Evolutionary conservation across 169 alveolate species (phyloP), one percentile per base, ranked within the genome.

Genomic region (Plasmodium relictum): DNA sequence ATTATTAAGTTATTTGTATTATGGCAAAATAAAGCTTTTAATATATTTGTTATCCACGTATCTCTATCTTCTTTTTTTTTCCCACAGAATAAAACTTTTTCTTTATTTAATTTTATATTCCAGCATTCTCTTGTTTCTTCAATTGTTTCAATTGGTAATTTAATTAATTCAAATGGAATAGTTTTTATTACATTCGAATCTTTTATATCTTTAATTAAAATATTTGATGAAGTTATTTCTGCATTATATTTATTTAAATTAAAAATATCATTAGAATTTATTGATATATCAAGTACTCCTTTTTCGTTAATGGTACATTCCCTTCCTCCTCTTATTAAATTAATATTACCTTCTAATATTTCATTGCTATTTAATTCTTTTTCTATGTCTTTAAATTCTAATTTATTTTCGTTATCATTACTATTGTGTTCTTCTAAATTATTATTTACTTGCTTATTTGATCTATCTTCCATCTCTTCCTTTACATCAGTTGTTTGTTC

Each of bases 71-170:
- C 80, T 65, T 78, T 78, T 20, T 69, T 68, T 78, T 69, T 66
- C 20, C 48, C 89, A 78, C 89, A 78, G 18, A 78, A 78, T 18
- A 78, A 56, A 20, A 78, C 50, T 66, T 66, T 78, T 52, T 78
- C 89, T n/a, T 37, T 65, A 37, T 31, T 69, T 14, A n/a, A 50
- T 66, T 69, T 66, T 54, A 78, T 50, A n/a, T 68, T 48, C 89
- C 89, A 78, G 31, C 89, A 78, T 45, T 78, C 89, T 58, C 89
- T 65, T 42, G 89, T 78, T 78, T 78, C 89, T 66, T 78, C 89
- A 50, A 78, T 78, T 14, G 89, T 78, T 42, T 65, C 78, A 48
- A 78, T 78, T 78, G 89, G 89, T 39, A 78, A 63, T 69, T 78
- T 78, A 65, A 78, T 58, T 42, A 22, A 14, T 8, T 65, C 52